A percentile compares a stretch with the other conserved stretches of the same genome.
Conservation (phyloP, 441 rosid species). For the Pelargonium citronellum region DNA sequence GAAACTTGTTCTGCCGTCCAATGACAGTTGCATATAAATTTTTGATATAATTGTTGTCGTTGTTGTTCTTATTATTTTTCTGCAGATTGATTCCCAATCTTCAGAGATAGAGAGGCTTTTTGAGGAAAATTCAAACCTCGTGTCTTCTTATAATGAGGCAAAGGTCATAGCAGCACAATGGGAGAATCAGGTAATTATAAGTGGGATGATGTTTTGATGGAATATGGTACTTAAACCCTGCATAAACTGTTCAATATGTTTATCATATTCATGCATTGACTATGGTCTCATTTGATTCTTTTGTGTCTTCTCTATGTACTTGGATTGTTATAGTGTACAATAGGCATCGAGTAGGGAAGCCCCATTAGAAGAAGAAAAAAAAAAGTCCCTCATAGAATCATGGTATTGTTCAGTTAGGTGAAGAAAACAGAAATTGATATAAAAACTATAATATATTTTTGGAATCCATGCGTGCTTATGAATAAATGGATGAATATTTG, state of each 20-base stretch:
- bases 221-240: neutral
- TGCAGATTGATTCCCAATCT: conserved; percentile 90
- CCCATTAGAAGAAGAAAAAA: too few relatives aligned
- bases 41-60: neutral
- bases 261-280: neutral
- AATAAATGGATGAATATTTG: neutral
- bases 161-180: conserved; percentile 54
- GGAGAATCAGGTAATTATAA: conserved; percentile 76
- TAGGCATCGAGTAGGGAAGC: neutral
- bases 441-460: too few relatives aligned
- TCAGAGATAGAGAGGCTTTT: conserved; percentile 91
- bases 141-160: conserved; percentile 68
- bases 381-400: neutral
- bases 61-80: conserved; percentile 2
- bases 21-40: neutral
- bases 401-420: neutral
- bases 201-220: neutral
- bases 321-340: neutral
- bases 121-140: conserved; percentile 72
- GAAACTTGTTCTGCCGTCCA: neutral
- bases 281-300: neutral
- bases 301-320: too few relatives aligned
- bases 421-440: neutral
- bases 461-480: neutral
- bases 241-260: neutral